Evolutionary conservation across 2,329 filamentous ascomycete genomes (phyloP).

Genomic region (Cladophialophora yegresii): DNA sequence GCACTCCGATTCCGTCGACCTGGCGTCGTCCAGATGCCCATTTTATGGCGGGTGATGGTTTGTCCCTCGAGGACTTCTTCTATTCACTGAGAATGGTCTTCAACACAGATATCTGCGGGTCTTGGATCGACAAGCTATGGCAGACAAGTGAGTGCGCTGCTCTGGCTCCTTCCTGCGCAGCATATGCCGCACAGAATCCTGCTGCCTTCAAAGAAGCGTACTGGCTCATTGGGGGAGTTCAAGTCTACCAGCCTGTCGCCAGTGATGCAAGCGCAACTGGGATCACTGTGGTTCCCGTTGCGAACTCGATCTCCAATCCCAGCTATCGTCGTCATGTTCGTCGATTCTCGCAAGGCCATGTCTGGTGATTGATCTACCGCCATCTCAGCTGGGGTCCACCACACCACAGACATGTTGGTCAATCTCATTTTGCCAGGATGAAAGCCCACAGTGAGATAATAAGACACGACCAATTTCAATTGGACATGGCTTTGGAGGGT

Average conservation of each 20-base stretch:
- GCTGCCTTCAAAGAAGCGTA: slow-evolving; percentile 69
- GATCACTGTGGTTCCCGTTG: background rate
- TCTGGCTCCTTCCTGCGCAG: slow-evolving; percentile 65
- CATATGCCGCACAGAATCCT: slow-evolving; percentile 69
- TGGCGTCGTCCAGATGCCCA: slow-evolving; percentile 53
- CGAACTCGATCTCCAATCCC: background rate
- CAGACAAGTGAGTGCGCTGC: slow-evolving; percentile 57
- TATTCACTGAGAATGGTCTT: slow-evolving; percentile 49
- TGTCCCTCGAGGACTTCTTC: slow-evolving; percentile 46
- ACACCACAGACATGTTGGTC: background rate
- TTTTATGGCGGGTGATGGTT: slow-evolving; percentile 45
- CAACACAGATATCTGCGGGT: slow-evolving; percentile 58
- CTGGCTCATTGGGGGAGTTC: slow-evolving; percentile 72
- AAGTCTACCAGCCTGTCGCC: slow-evolving; percentile 55
- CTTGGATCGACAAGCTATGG: slow-evolving; percentile 58
- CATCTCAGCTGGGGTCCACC: background rate
- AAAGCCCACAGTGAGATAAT: background rate
- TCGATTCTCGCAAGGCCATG: background rate
- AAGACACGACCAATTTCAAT: background rate
- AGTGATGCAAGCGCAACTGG: background rate
- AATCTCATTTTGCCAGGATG: background rate
- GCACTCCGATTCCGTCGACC: slow-evolving; percentile 41
- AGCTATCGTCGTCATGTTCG: background rate
- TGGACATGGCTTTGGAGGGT: background rate
- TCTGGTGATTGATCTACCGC: background rate